Evolutionary conservation across 139 green algal genomes (phyloP), one percentile per base, ranked within the genome.

Genomic region (Chlamydomonas schloesseri): DNA sequence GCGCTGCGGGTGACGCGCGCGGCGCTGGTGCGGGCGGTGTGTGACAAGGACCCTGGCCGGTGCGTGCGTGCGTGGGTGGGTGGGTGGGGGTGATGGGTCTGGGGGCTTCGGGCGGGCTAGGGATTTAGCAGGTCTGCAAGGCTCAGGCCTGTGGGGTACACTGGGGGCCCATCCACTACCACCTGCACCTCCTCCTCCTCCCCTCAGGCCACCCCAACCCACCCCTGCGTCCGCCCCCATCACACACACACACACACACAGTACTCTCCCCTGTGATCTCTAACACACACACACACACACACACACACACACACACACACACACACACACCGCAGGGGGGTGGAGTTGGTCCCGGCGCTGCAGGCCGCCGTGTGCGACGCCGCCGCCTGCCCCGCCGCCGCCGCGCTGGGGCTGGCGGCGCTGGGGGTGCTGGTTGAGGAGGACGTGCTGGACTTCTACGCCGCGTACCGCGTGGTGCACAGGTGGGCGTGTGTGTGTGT

Each of bases 381-480:
- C 42, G 42, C 42, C 42, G 70, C 10, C 28, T 84, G 74, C 20
- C 86, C 92, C 0, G 34, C 62, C 8, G 89, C 92, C 47, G 73
- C 79, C 15, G 88, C 93, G 0, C 69, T 90, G 37, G 91, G 87
- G 2, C 87, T 95, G 62, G 58, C 88, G 21, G 88, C 82, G 15
- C 73, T 94, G 37, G 64, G 60, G 0, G 42, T 82, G 50, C 76
- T 95, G 69, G 93, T 84, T 42, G 77, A 93, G n/a, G 87, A 91
- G 69, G 88, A 91, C 69, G 82, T 89, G 58, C 83, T 95, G 24
- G 93, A 95, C 78, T 95, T 95, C 80, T 95, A 95, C 47, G 87
- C 76, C 9, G 92, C 91, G 23, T 95, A 91, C 90, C 58, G 68
- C 29, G 87, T 94, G 58, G 88, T 94, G 72, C 71, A 91, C 55